A percentile compares a stretch with the other conserved stretches of the same genome.
Conservation (phyloP, 805 yeast genomes). For the Yarrowia hollandica region DNA sequence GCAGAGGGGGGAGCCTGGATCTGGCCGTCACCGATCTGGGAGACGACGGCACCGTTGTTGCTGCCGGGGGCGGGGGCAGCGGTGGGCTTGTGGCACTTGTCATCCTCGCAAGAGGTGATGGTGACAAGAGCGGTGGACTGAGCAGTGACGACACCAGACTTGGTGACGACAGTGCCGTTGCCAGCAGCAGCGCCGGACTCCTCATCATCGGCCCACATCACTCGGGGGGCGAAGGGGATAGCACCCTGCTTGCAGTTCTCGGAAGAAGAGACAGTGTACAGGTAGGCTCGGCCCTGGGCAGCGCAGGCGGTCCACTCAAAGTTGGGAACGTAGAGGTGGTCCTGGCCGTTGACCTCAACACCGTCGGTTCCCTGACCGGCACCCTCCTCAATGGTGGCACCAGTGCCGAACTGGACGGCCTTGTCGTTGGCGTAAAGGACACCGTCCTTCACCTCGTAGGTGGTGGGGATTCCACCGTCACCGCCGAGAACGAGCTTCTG, state of each 20-base stretch:
- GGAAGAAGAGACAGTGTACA: neutral
- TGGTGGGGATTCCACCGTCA: neutral
- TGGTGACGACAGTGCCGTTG: conserved; percentile 15
- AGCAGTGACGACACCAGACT: conserved; percentile 15
- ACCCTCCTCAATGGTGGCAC: neutral
- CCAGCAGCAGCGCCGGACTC: conserved; percentile 8
- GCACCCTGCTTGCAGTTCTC: conserved; percentile 10
- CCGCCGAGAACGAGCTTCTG: conserved; percentile 1
- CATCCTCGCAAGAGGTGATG: conserved; percentile 29
- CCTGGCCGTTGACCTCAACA: neutral
- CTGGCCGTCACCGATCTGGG: conserved; percentile 20
- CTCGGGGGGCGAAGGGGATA: conserved; percentile 16
- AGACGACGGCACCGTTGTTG: conserved; percentile 19
- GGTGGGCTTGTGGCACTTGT: conserved; percentile 28
- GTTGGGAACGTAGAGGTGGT: conserved; percentile 4
- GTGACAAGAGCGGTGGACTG: conserved; percentile 29
- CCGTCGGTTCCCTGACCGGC: neutral
- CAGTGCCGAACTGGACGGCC: conserved; percentile 6
- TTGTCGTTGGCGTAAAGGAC: conserved; percentile 19
- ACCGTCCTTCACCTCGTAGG: conserved; percentile 15
- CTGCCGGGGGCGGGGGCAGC: conserved; percentile 25
- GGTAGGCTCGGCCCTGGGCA: neutral
- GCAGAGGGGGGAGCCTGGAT: conserved; percentile 26
- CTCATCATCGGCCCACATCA: neutral
- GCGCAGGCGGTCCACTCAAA: conserved; percentile 4